Evolutionary conservation across 805 yeast species (phyloP).

Genomic region (Starmerella riodocensis): DNA sequence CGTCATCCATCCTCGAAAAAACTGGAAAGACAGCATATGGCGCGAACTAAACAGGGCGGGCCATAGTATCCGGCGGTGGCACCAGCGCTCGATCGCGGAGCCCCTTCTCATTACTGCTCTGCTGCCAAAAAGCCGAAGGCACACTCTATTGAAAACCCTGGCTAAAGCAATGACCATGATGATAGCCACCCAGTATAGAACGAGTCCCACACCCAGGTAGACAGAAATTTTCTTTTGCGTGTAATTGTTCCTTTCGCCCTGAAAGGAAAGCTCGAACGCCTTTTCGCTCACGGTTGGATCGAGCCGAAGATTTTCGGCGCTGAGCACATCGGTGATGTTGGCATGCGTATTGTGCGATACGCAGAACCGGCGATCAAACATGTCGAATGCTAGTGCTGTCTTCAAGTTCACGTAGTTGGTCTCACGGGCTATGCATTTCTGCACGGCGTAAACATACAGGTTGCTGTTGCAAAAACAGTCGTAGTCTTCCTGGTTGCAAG

Average conservation of each 20-base stretch:
- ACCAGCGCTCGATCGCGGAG: slow-evolving; percentile 13
- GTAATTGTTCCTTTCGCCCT: slow-evolving; percentile 17
- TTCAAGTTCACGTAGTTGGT: slow-evolving; percentile 17
- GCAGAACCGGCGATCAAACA: slow-evolving; percentile 22
- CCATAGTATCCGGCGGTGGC: slow-evolving; percentile 25
- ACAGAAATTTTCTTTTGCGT: slow-evolving; percentile 24
- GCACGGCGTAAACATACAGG: slow-evolving; percentile 25
- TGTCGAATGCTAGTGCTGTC: slow-evolving; percentile 26
- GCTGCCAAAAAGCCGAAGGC: slow-evolving; percentile 18
- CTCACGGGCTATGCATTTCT: slow-evolving; percentile 23
- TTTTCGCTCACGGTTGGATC: slow-evolving; percentile 11
- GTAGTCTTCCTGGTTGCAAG: slow-evolving; percentile 19
- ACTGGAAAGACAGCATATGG: slow-evolving; percentile 24
- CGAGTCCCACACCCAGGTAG: slow-evolving; percentile 26
- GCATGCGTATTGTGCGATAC: slow-evolving; percentile 14
- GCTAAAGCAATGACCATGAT: slow-evolving; percentile 7
- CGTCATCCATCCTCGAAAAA: slow-evolving; percentile 16
- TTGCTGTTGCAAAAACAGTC: slow-evolving; percentile 25
- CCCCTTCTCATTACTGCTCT: slow-evolving; percentile 20
- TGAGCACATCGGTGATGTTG: slow-evolving; percentile 13
- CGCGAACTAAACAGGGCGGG: slow-evolving; percentile 29
- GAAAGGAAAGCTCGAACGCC: slow-evolving; percentile 15
- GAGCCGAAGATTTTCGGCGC: slow-evolving; percentile 2
- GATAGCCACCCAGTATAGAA: slow-evolving; percentile 25
- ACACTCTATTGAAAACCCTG: not conserved